Percentiles rank a stretch among this genome's conserved stretches.
Evolutionary conservation across 441 rosid genomes (phyloP).

Genomic region (Adansonia madagascariensis): DNA sequence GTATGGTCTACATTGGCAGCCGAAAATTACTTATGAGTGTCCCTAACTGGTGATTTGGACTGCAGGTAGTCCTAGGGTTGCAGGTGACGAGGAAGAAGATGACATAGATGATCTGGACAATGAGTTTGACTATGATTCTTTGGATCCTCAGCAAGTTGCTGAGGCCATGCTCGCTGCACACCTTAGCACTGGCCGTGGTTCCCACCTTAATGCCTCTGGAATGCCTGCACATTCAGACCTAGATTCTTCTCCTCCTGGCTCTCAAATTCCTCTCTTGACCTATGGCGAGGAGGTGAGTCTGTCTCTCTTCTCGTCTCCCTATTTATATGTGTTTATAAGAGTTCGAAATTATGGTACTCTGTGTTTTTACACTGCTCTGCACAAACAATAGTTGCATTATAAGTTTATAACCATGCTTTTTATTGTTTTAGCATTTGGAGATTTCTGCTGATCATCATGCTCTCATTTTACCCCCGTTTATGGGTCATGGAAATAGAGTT

Average conservation of each 20-base stretch:
- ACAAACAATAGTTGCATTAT: background rate
- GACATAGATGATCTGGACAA: slow-evolving; percentile 76
- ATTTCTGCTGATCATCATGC: slow-evolving; percentile 69
- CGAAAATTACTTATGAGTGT: background rate
- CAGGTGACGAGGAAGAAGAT: slow-evolving; percentile 89
- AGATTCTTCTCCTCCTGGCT: slow-evolving; percentile 51
- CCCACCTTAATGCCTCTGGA: slow-evolving; percentile 30
- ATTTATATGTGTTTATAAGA: background rate
- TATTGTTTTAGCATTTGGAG: slow-evolving; percentile 49
- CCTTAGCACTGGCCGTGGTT: slow-evolving; percentile 47
- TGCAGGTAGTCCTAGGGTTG: slow-evolving; percentile 81
- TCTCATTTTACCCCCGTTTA: slow-evolving; percentile 62
- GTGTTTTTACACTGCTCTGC: slow-evolving; percentile 9
- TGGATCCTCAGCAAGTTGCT: slow-evolving; percentile 49
- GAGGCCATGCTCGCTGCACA: slow-evolving; percentile 53
- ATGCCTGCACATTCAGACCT: slow-evolving; percentile 39
- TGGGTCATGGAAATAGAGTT: slow-evolving; percentile 54
- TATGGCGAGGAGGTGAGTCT: slow-evolving; percentile 64
- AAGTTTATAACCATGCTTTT: background rate
- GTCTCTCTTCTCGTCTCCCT: background rate
- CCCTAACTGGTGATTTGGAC: slow-evolving; percentile 16
- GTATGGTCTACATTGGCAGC: background rate
- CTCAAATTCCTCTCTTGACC: slow-evolving; percentile 69
- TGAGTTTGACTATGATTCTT: slow-evolving; percentile 59
- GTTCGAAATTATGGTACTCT: background rate